Base-by-base conservation (phyloP, 1,139 yeast genomes). In the Debaryomyces coudertii region DNA sequence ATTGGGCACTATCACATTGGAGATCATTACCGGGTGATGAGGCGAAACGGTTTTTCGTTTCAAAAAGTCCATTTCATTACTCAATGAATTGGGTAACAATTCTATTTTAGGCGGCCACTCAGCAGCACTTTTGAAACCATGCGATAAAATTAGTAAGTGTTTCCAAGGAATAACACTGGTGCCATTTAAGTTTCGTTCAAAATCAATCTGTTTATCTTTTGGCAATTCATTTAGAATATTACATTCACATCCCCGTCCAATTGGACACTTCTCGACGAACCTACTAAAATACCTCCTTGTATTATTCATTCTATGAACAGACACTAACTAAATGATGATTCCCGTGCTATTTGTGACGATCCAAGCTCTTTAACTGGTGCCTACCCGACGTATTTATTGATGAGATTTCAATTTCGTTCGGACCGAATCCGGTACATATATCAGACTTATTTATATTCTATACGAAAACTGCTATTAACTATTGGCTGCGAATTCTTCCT, bases 91-190 rank as follows among this genome's bases (percentile, higher is more conserved):
- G 0, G 79, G 78, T 25, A 65, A 65, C 41, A 71, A 53, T 47
- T 84, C 88, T 28, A 83, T 71, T 51, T 77, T 76, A 7, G 83
- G 73, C 1, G 87, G 85, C 85, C 90, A 81, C 2, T 68, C 65
- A 16, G 55, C 56, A 34, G 73, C 64, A 22, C 55, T 45, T 2
- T 43, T 33, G 30, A 56, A 53, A 0, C 72, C 70, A 45, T 70
- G 75, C 44, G 82, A 76, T 18, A 80, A 63, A 7, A 83, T 69
- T 24, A 86, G 57, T 4, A 82, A 66, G 57, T 85, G 88, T 50
- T 82, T 82, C 73, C 79, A 76, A 11, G 80, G 77, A 2, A 63
- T 55, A 0, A 80, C 79, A 28, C 73, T 71, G 0, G 90, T 79
- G 8, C 74, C 73, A 27, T 68, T 62, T 18, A 83, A 58, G 24